Conservation (phyloP, 2,329 filamentous ascomycete species). For the Fusarium torreyae region DNA sequence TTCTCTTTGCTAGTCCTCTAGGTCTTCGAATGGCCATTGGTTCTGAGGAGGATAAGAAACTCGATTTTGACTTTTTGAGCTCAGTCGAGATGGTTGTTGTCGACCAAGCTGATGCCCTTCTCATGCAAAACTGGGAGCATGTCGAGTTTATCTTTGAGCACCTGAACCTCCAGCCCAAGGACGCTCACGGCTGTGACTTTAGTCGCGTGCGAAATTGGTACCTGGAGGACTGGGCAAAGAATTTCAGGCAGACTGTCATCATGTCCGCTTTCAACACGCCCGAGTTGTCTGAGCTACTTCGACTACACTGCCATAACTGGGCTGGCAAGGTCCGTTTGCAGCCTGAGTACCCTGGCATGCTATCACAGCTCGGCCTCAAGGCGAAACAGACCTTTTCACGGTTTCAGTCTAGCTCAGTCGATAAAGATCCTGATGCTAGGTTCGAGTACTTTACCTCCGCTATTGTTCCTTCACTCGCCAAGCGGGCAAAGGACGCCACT, state of each 20-base stretch:
- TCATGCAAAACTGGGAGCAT: conserved; percentile 99
- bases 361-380: conserved; percentile 80
- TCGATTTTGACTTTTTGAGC: conserved; percentile 91
- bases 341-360: conserved; percentile 77
- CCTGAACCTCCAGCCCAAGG: conserved; percentile 90
- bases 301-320: conserved; percentile 83
- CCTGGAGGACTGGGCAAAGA: conserved; percentile 85
- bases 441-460: conserved; percentile 93
- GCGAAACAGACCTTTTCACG: conserved; percentile 91
- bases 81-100: conserved; percentile 93
- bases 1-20: conserved; percentile 91
- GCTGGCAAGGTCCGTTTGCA: conserved; percentile 83
- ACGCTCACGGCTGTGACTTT: conserved; percentile 94
- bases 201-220: conserved; percentile 92
- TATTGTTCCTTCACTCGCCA: conserved; percentile 81
- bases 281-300: conserved; percentile 86
- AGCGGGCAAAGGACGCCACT: conserved; percentile 72
- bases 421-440: conserved; percentile 85
- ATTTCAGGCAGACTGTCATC: conserved; percentile 88
- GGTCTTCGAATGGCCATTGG: conserved; percentile 93
- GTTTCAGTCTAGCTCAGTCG: conserved; percentile 79
- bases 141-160: conserved; percentile 92
- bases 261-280: conserved; percentile 88
- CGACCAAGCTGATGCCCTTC: conserved; percentile 91
- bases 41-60: conserved; percentile 74